A percentile compares a stretch with the other conserved stretches of the same genome.
phyloP scores from a whole-genome alignment of 192 early-diverging fungal species.

The Linnemannia elongata region DNA sequence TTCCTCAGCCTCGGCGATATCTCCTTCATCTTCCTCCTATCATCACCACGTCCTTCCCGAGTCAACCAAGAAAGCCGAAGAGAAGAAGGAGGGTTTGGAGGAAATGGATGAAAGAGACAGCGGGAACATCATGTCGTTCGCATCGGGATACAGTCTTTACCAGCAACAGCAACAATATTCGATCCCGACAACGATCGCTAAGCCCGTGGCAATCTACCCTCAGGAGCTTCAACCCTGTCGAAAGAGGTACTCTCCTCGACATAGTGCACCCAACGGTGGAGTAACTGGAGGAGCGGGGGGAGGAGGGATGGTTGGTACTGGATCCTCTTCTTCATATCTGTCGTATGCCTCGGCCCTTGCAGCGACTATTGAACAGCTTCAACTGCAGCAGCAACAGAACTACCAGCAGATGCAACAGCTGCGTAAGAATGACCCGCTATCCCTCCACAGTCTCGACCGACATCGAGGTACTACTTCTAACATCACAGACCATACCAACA shows the following conservation, averaged over 20 bases:
- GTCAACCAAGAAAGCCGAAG: not conserved
- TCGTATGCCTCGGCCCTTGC: slow-evolving; percentile 45
- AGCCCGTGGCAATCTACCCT: slow-evolving; percentile 45
- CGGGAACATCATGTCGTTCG: slow-evolving; percentile 32
- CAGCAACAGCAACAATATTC: slow-evolving; percentile 2
- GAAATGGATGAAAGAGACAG: not conserved
- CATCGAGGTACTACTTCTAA: not conserved
- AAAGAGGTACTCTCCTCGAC: slow-evolving; percentile 38
- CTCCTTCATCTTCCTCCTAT: not conserved
- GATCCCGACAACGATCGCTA: slow-evolving; percentile 4
- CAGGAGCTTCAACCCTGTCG: slow-evolving; percentile 36
- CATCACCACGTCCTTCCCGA: not conserved
- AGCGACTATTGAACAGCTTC: slow-evolving; percentile 31
- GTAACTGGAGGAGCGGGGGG: not conserved
- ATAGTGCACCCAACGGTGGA: slow-evolving; percentile 4
- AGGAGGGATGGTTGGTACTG: not conserved
- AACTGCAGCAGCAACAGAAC: slow-evolving; percentile 27
- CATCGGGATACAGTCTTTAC: slow-evolving; percentile 28
- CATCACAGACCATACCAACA: not conserved
- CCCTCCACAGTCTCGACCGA: slow-evolving; percentile 5
- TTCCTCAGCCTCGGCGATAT: not conserved
- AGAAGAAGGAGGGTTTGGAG: not conserved
- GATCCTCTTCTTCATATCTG: slow-evolving; percentile 29
- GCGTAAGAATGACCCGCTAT: slow-evolving; percentile 9
- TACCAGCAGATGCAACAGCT: slow-evolving; percentile 18